Evolutionary conservation across 495 filamentous ascomycete species (phyloP), one percentile per base, ranked within the genome.

Genomic region (Gamarada debralockiae): DNA sequence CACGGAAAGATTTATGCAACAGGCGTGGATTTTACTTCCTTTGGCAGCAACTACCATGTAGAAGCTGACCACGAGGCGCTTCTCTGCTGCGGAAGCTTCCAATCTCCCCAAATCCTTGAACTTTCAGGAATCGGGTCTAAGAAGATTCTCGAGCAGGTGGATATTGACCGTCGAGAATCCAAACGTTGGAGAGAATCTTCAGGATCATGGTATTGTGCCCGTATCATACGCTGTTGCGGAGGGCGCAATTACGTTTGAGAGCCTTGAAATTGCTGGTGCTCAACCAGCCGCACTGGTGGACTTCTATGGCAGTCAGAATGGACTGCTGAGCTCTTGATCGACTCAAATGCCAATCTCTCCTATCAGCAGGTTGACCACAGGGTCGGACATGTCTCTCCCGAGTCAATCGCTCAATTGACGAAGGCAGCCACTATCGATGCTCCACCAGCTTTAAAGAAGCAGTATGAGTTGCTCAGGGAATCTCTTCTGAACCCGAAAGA

Each of bases 141-240:
- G 39, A 23, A 52, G 62, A 2, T 58, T 57, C 56, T 72, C 68
- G 22, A 33, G 13, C 9, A n/a, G 25, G 74, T 67, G 29, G 78
- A 78, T 17, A 73, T 84, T 42, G 62, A 45, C 75, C 4, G 60
- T 72, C 36, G 41, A 51, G 8, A 52, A 52, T 25, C 39, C 51
- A 10, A 36, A 41, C 21, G 57, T 59, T 13, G 57, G 57, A 39
- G 70, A 70, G 20, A 86, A 87, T 60, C 65, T 88, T 0, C 82
- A 86, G 47, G 81, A 88, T 57, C 80, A 78, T 63, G 80, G 79
- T 59, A 80, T 85, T 46, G 69, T 69, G 20, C 60, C 66, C 14
- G 67, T 84, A 2, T 68, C 68, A 23, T 74, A 65, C 36, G 60
- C 70, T 1, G 61, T 67, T 1, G 70, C 40, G 13, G 47, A 50